These are phyloP conservation scores for Ganoderma sinense DNA, from an alignment of 1,284 basidiomycete genomes.

Conservation along the genomic window DNA sequence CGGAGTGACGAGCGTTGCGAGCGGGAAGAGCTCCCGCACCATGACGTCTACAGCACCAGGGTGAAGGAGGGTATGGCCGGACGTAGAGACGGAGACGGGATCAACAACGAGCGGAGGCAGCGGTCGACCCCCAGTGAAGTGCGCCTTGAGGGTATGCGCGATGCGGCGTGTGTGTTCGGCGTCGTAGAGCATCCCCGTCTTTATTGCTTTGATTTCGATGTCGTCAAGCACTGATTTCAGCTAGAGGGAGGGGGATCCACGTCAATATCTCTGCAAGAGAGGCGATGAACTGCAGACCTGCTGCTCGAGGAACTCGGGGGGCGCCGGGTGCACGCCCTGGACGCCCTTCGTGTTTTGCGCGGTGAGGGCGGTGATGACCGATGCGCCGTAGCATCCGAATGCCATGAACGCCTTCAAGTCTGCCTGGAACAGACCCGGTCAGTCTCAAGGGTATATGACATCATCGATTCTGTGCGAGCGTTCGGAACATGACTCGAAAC, in stretches of 20 bases:
- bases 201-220: conserved; percentile 79
- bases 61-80: conserved; percentile 83
- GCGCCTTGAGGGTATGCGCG: conserved; percentile 50
- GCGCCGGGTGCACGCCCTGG: conserved; percentile 70
- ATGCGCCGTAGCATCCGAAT: conserved; percentile 85
- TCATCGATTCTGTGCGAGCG: neutral
- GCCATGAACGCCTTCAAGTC: conserved; percentile 90
- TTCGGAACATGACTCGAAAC: neutral
- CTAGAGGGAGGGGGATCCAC: conserved; percentile 47
- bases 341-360: conserved; percentile 94
- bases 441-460: neutral
- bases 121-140: conserved; percentile 39
- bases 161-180: conserved; percentile 55
- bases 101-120: conserved; percentile 78
- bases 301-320: conserved; percentile 73
- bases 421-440: conserved; percentile 50
- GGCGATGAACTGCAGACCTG: conserved; percentile 59
- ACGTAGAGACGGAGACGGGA: conserved; percentile 94
- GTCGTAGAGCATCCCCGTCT: conserved; percentile 89
- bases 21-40: conserved; percentile 72
- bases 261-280: no score
- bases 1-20: conserved; percentile 84
- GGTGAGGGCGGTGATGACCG: conserved; percentile 88
- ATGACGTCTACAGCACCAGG: conserved; percentile 71
- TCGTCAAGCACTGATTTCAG: conserved; percentile 81